Conservation (phyloP, 2,329 filamentous ascomycete genomes). For the Ophiostoma ips region DNA sequence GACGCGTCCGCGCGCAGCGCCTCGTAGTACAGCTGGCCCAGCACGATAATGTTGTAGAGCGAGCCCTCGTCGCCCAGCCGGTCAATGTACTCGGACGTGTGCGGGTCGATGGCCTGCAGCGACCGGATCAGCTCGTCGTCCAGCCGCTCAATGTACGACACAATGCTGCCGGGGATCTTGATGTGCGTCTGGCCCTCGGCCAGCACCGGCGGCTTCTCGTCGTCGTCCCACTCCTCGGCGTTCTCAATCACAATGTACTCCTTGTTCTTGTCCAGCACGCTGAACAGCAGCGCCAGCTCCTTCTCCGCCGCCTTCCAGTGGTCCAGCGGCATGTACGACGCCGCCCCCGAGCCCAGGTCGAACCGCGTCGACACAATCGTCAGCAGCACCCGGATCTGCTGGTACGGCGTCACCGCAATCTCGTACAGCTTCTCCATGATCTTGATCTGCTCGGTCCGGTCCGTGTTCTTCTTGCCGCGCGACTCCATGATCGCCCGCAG, state of each 20-base stretch:
- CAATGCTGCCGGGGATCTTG: slow-evolving; percentile 84
- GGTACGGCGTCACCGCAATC: slow-evolving; percentile 82
- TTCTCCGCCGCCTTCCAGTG: slow-evolving; percentile 93
- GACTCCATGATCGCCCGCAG: slow-evolving; percentile 86
- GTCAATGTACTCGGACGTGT: slow-evolving; percentile 98
- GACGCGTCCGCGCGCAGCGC: slow-evolving; percentile 54
- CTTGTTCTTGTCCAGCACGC: slow-evolving; percentile 63
- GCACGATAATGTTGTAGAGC: slow-evolving; percentile 86
- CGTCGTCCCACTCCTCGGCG: slow-evolving; percentile 97
- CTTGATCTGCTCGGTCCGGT: slow-evolving; percentile 85
- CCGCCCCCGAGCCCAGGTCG: slow-evolving; percentile 67
- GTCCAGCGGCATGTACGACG: slow-evolving; percentile 78
- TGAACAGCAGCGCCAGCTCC: slow-evolving; percentile 66
- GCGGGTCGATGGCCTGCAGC: slow-evolving; percentile 93
- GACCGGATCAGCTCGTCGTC: slow-evolving; percentile 96
- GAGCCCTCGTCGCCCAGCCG: slow-evolving; percentile 79
- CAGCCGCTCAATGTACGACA: slow-evolving; percentile 86
- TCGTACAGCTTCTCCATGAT: slow-evolving; percentile 94
- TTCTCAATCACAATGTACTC: slow-evolving; percentile 79
- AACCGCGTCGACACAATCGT: slow-evolving; percentile 89
- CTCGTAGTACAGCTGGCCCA: slow-evolving; percentile 80
- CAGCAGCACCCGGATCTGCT: slow-evolving; percentile 81
- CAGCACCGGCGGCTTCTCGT: slow-evolving; percentile 77
- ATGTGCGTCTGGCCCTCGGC: slow-evolving; percentile 64
- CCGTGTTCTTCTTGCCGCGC: slow-evolving; percentile 97